Conservation (phyloP, 2,329 filamentous ascomycete species). For the Aureobasidium sp. region DNA sequence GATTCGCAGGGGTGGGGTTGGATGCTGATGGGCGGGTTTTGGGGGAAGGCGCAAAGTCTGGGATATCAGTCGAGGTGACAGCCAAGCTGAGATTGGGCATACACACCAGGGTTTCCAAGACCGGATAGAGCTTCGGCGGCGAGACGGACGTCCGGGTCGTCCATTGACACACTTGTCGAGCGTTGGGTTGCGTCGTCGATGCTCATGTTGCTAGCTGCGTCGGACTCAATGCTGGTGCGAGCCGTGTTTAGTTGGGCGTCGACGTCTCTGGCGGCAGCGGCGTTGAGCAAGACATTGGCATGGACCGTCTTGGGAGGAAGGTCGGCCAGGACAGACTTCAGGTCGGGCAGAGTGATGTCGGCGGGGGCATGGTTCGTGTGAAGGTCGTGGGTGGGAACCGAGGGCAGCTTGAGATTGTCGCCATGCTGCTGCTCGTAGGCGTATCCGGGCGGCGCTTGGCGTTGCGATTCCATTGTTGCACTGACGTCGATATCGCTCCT, state of each 20-base stretch:
- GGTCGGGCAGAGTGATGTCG: conserved; percentile 34
- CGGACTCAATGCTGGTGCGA: conserved; percentile 26
- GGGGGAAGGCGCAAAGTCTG: conserved; percentile 36
- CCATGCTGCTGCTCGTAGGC: conserved; percentile 37
- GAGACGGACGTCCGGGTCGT: conserved; percentile 40
- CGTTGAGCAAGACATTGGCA: conserved; percentile 18
- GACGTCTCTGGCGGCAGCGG: conserved; percentile 21
- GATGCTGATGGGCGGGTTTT: conserved; percentile 23
- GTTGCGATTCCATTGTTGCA: conserved; percentile 23
- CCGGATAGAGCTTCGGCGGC: conserved; percentile 43
- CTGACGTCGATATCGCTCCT: conserved; percentile 5
- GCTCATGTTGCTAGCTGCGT: conserved; percentile 36
- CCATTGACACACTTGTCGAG: conserved; percentile 37
- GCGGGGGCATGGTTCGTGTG: conserved; percentile 16
- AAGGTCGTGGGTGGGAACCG: conserved; percentile 31
- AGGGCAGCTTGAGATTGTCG: conserved; percentile 32
- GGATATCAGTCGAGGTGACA: conserved; percentile 9
- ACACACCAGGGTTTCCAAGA: conserved; percentile 40
- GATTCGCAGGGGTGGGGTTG: conserved; percentile 18
- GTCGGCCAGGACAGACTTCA: conserved; percentile 35
- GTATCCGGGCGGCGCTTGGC: conserved; percentile 28
- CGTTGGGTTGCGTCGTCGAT: conserved; percentile 29
- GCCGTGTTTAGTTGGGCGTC: conserved; percentile 16
- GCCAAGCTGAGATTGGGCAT: background rate
- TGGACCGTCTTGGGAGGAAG: conserved; percentile 19